Percentiles rank a stretch among this genome's conserved stretches.
Conservation (phyloP, 2,329 filamentous ascomycete genomes). For the Aspergillus tubingensis region DNA sequence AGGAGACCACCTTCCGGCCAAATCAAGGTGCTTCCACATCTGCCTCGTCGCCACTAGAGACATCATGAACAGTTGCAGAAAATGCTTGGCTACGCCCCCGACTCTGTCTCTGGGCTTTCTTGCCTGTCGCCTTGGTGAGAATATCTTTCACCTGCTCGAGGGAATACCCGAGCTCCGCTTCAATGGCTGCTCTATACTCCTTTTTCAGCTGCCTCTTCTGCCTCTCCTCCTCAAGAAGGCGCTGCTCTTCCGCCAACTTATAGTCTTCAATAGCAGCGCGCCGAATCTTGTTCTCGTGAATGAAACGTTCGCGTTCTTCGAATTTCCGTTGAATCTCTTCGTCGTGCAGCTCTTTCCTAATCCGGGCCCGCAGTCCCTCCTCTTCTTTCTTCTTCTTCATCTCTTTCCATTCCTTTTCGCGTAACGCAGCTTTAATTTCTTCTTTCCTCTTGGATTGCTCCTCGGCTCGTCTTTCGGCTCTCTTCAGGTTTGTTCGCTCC, state of each 20-base stretch:
- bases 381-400: not conserved
- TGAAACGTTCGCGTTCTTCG: not conserved
- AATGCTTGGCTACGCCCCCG: not conserved
- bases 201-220: not conserved
- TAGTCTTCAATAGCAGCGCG: not conserved
- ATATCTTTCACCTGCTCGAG: not conserved
- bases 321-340: not conserved
- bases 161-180: not conserved
- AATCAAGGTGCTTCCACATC: not conserved
- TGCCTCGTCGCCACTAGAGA: not conserved
- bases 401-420: not conserved
- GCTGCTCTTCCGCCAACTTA: not conserved
- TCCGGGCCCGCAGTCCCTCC: not conserved
- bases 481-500: not conserved
- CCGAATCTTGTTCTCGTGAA: not conserved
- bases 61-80: not conserved
- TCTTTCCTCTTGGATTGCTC: not conserved
- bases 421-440: not conserved
- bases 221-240: not conserved
- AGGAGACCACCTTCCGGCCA: not conserved
- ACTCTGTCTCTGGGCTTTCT: not conserved
- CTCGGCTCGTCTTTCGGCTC: not conserved
- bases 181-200: not conserved
- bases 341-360: not conserved
- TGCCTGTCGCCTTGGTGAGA: not conserved